These are phyloP conservation scores for Porcisia hertigi DNA, from an alignment of 208 protist species.

Conservation along the genomic window DNA sequence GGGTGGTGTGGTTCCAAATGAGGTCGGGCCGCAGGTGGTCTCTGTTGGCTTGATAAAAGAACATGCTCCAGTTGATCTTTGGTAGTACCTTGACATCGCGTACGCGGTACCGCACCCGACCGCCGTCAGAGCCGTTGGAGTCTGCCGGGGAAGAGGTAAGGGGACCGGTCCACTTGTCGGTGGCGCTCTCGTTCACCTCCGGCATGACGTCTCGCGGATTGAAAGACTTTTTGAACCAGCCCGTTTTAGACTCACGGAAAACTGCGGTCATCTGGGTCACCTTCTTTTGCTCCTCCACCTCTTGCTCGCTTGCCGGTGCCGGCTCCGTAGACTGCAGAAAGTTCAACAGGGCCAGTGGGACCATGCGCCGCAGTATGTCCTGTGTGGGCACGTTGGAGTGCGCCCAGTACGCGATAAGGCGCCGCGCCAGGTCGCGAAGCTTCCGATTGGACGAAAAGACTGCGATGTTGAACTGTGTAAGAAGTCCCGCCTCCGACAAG, in stretches of 20 bases:
- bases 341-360: slow-evolving; percentile 82
- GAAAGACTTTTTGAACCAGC: slow-evolving; percentile 85
- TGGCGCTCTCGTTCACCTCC: slow-evolving; percentile 13
- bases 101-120: slow-evolving; percentile 34
- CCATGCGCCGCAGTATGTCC: slow-evolving; percentile 86
- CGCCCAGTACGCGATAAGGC: slow-evolving; percentile 89
- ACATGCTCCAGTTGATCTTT: slow-evolving; percentile 91
- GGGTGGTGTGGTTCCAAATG: slow-evolving; percentile 94
- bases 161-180: not conserved
- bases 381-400: slow-evolving; percentile 73
- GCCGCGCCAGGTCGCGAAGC: slow-evolving; percentile 79
- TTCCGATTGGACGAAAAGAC: slow-evolving; percentile 67
- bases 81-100: slow-evolving; percentile 59
- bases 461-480: slow-evolving; percentile 87
- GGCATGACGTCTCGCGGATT: slow-evolving; percentile 45
- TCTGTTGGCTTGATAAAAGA: slow-evolving; percentile 86
- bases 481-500: slow-evolving; percentile 83
- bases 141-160: not conserved
- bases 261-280: slow-evolving; percentile 60
- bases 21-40: slow-evolving; percentile 90
- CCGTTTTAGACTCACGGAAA: slow-evolving; percentile 65
- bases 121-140: slow-evolving; percentile 6
- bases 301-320: slow-evolving; percentile 55
- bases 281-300: slow-evolving; percentile 44
- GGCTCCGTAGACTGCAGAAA: slow-evolving; percentile 84